Conservation (phyloP, 108 stramenopile species). For the Nitzschia sp. region DNA sequence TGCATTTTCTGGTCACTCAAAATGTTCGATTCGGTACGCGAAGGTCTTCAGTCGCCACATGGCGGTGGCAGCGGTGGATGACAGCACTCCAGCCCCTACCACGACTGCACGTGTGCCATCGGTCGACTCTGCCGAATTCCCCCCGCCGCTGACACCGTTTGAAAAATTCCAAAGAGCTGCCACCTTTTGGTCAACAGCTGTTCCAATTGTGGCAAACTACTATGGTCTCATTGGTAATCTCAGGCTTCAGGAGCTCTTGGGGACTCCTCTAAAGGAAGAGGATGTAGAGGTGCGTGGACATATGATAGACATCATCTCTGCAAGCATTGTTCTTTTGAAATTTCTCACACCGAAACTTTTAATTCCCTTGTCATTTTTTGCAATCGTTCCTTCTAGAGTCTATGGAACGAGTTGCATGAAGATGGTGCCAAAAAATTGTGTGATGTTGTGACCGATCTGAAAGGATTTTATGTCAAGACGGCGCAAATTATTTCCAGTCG, state of each 20-base stretch:
- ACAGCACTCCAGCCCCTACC: background rate
- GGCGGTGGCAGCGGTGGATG: background rate
- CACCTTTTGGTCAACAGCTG: constrained; percentile 76
- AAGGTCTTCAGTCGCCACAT: background rate
- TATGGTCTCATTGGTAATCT: constrained; percentile 67
- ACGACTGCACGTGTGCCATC: background rate
- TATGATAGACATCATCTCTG: too few relatives aligned
- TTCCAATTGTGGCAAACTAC: constrained; percentile 82
- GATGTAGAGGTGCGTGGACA: constrained; percentile 59
- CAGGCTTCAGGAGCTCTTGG: constrained; percentile 66
- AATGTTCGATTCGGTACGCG: too few relatives aligned
- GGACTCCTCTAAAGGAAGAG: constrained; percentile 48
- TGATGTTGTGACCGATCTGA: constrained; percentile 79
- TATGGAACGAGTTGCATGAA: constrained; percentile 75
- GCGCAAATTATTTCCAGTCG: constrained; percentile 65
- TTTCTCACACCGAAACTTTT: background rate
- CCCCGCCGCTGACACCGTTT: constrained; percentile 63
- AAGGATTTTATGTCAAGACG: constrained; percentile 97
- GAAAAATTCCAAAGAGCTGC: constrained; percentile 73
- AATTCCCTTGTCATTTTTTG: background rate
- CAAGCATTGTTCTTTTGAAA: too few relatives aligned
- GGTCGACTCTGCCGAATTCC: constrained; percentile 57
- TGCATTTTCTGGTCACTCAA: too few relatives aligned
- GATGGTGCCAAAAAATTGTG: constrained; percentile 76
- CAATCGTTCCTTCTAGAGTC: constrained; percentile 1